These are phyloP conservation scores for Lactifluus echinatus DNA, from an alignment of 768 basidiomycete genomes.

Conservation along the genomic window DNA sequence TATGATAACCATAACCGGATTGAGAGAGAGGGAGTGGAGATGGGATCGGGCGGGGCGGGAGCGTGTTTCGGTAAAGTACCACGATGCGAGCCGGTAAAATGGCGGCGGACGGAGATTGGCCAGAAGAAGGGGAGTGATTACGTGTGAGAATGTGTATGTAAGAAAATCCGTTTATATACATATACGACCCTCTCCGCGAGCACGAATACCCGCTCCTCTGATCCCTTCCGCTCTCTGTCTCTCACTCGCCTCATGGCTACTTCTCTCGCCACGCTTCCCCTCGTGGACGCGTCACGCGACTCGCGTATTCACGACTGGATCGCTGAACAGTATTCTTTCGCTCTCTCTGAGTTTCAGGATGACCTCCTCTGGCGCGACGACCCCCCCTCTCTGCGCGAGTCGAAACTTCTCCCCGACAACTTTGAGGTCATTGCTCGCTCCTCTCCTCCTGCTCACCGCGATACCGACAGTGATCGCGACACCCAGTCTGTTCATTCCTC, in stretches of 20 bases:
- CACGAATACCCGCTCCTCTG: background rate
- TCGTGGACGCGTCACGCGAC: constrained; percentile 18
- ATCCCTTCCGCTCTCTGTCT: constrained; percentile 10
- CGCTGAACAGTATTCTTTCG: constrained; percentile 20
- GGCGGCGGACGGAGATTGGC: constrained; percentile 17
- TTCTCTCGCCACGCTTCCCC: constrained; percentile 13
- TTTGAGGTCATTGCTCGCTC: constrained; percentile 8
- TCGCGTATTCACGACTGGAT: constrained; percentile 22
- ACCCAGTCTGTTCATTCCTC: constrained; percentile 24
- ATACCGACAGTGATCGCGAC: background rate
- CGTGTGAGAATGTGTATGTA: constrained; percentile 15
- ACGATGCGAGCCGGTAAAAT: constrained; percentile 11
- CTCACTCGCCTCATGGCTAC: constrained; percentile 3
- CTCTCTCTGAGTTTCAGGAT: constrained; percentile 16
- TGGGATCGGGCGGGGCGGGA: too few relatives aligned
- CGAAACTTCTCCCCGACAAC: constrained; percentile 17
- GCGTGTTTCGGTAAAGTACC: constrained; percentile 4
- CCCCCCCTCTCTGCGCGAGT: constrained; percentile 20
- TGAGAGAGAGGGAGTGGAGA: too few relatives aligned
- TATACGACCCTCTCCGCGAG: background rate
- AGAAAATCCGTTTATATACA: constrained; percentile 12
- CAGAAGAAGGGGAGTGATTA: constrained; percentile 13
- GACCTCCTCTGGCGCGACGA: constrained; percentile 8
- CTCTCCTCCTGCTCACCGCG: background rate
- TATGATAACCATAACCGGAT: too few relatives aligned